A percentile compares a stretch with the other conserved stretches of the same genome.
Conservation (phyloP, 2,329 filamentous ascomycete species). For the Colletotrichum godetiae region DNA sequence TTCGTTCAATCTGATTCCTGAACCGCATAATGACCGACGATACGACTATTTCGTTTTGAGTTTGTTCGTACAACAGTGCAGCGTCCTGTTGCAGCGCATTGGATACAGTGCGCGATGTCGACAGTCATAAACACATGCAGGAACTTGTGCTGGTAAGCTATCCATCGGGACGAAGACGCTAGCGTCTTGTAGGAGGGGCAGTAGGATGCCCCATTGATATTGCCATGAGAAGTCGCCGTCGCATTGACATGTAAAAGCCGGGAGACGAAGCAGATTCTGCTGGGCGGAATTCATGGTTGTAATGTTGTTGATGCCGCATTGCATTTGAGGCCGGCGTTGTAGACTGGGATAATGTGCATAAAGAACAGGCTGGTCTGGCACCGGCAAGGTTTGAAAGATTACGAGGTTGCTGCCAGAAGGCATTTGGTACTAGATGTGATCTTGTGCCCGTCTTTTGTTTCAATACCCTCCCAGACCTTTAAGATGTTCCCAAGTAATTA, state of each 20-base stretch:
- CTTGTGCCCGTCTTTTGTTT: background rate
- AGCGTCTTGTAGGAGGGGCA: background rate
- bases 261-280: background rate
- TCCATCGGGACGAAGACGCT: background rate
- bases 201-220: background rate
- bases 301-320: background rate
- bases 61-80: background rate
- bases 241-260: background rate
- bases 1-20: constrained; percentile 10
- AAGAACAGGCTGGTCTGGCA: too few species aligned
- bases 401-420: background rate
- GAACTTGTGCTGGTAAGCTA: background rate
- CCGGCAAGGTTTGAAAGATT: too few species aligned
- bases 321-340: background rate
- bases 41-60: background rate
- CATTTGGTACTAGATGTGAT: background rate
- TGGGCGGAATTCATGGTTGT: background rate
- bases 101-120: background rate
- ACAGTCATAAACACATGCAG: background rate
- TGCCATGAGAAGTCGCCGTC: background rate
- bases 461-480: too few species aligned
- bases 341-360: background rate
- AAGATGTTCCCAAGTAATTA: background rate
- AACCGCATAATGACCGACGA: constrained; percentile 22
- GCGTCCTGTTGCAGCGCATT: background rate